Evolutionary conservation across 1,284 basidiomycete species (phyloP).

Genomic region (Papiliotrema nemorosa): DNA sequence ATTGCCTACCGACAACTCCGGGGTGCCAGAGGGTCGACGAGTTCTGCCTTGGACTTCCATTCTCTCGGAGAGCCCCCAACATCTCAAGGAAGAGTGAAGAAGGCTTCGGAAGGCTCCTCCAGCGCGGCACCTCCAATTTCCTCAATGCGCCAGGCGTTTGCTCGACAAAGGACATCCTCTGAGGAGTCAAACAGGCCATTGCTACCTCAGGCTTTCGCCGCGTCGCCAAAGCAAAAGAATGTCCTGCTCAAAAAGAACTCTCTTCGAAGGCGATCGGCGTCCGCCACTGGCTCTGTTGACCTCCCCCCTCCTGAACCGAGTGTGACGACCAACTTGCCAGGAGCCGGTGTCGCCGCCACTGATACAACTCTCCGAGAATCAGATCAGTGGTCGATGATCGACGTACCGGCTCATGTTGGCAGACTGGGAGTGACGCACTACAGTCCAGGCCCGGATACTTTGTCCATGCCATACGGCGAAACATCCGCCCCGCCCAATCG

Average conservation of each 20-base stretch:
- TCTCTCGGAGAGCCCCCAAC: neutral
- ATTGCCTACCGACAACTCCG: neutral
- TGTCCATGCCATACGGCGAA: too few species aligned
- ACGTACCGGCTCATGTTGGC: neutral
- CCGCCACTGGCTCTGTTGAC: neutral
- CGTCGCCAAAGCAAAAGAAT: conserved; percentile 17
- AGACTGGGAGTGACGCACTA: neutral
- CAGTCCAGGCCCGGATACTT: neutral
- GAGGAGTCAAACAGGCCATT: conserved; percentile 12
- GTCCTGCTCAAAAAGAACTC: conserved; percentile 27
- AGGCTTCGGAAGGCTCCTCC: neutral
- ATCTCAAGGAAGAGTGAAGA: neutral
- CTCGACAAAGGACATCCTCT: conserved; percentile 4
- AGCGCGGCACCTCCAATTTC: neutral
- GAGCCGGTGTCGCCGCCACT: neutral
- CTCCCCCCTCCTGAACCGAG: neutral
- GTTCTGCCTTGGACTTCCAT: conserved; percentile 16
- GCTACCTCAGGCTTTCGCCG: conserved; percentile 1
- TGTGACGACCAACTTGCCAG: neutral
- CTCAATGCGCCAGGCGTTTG: neutral
- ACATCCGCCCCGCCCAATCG: too few species aligned
- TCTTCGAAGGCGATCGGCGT: conserved; percentile 7
- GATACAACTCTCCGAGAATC: neutral
- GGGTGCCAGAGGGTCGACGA: neutral
- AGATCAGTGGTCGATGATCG: neutral